Evolutionary conservation across 2,329 filamentous ascomycete genomes (phyloP), one percentile per base, ranked within the genome.

Genomic region (Periglandula ipomoeae): DNA sequence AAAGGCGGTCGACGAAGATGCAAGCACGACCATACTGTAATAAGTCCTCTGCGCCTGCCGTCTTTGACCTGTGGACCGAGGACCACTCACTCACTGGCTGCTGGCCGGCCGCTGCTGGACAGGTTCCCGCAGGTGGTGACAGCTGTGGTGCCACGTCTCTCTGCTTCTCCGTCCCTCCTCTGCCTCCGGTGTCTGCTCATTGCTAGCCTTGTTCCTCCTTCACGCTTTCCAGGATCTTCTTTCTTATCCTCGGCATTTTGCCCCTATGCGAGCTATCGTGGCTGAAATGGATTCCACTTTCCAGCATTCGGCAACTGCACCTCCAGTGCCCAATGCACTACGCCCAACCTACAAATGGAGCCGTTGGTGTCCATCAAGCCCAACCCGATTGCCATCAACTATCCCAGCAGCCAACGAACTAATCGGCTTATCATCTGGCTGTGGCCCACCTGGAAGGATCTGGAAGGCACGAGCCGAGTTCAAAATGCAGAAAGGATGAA

Each of bases 141-240:
- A 27, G 26, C 27, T 23, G 43, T 46, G 48, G 48, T 50, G 48
- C 48, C 43, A 50, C 48, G 48, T 50, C 44, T 42, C 15, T 27
- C 40, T 10, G n/a, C 40, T 30, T 22, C 13, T 32, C 40, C 17
- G 5, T 17, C 3, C 23, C 20, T 27, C 3, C 30, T 32, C 2
- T 8, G 30, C 30, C 11, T 11, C 26, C 11, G 6, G 6, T 27
- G 11, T 5, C 26, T 11, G 6, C 26, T 27, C 26, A 5, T 27
- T 6, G 26, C 26, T 7, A 11, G 30, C 30, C 11, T 13, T 32
- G 11, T 30, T 30, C 27, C 3, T 32, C 30, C 11, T 32, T 15
- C 30, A 10, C 27, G 27, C 30, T 32, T n/a, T n/a, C n/a, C n/a
- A n/a, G n/a, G n/a, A n/a, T n/a, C n/a, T n/a, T n/a, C n/a, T n/a